These are phyloP conservation scores for Sophora flavescens DNA, from an alignment of 306 rosid genomes.

Conservation along the genomic window DNA sequence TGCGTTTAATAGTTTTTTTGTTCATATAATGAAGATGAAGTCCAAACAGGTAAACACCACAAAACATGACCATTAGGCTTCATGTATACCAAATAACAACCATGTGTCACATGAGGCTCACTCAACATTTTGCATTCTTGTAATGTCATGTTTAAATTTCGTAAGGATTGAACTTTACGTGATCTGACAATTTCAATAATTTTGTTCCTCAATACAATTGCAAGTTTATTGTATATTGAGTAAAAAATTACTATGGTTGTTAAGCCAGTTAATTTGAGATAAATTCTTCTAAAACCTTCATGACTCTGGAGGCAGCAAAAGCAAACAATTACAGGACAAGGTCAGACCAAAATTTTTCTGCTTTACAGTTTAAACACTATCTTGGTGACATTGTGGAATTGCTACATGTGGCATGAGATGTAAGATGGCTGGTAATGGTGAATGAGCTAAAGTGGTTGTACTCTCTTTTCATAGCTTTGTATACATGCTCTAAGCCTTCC, in stretches of 20 bases:
- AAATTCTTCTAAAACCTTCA: too few species aligned
- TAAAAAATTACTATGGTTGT: too few species aligned
- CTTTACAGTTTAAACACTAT: constrained; percentile 46
- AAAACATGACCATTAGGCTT: background rate
- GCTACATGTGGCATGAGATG: constrained; percentile 89
- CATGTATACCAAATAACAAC: constrained; percentile 16
- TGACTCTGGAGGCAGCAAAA: background rate
- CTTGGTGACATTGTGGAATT: constrained; percentile 92
- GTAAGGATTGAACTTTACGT: too few species aligned
- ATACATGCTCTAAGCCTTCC: constrained; percentile 85
- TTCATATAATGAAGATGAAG: background rate
- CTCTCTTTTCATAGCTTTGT: constrained; percentile 90
- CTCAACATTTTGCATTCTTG: constrained; percentile 2
- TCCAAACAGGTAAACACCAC: too few species aligned
- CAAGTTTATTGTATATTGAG: too few species aligned
- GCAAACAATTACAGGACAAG: background rate
- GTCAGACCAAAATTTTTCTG: background rate
- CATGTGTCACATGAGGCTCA: background rate
- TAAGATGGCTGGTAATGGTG: constrained; percentile 76
- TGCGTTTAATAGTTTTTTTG: background rate
- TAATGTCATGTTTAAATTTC: background rate
- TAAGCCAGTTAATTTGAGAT: too few species aligned
- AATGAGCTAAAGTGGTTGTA: constrained; percentile 78
- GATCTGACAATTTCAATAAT: too few species aligned
- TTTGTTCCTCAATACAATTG: too few species aligned